Evolutionary conservation across 352 stramenopile genomes (phyloP), one percentile per base, ranked within the genome.

Genomic region (Globisporangium echinulatum): DNA sequence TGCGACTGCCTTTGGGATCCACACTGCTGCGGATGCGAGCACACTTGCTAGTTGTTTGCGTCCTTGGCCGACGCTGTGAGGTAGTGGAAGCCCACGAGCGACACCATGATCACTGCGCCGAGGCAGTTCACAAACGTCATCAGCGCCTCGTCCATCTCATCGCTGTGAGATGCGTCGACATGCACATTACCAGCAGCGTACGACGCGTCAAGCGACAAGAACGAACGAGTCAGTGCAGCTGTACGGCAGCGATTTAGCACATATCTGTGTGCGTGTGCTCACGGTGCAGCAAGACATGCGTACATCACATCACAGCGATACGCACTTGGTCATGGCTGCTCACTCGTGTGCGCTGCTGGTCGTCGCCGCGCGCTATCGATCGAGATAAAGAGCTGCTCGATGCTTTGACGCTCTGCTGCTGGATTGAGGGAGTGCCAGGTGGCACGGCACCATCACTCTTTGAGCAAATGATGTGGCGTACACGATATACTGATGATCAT

Each of bases 121-220:
- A 96, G 72, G 64, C 74, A 88, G 73, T 96, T 96, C 51, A 96
- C 86, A 68, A 96, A 96, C 48, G 75, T 81, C 86, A 96, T 96
- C 49, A 96, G 68, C 66, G 77, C 77, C 46, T 80, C 62, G 58
- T 96, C 86, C 84, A 96, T 94, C 71, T 94, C 82, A 54, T 94
- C 71, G 72, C 86, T 96, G 11, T 4, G 11, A 44, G 7, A 13
- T 44, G 40, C 40, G 11, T 14, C 7, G 7, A 44, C 40, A 44
- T 44, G 11, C 7, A 44, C 40, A 44, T 13, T 14, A 44, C 7
- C 40, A 44, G 40, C 40, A 44, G 40, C 40, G 25, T 33, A 33
- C 25, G 25, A 33, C 25, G 25, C 25, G 25, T 33, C 25, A 33
- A 33, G 25, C 1, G 25, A 33, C 25, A 33, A 3, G 25, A 33